Percentiles rank a stretch among this genome's conserved stretches.
Evolutionary conservation across 208 protist species (phyloP).

Genomic region (Tritrichomonas musculus): DNA sequence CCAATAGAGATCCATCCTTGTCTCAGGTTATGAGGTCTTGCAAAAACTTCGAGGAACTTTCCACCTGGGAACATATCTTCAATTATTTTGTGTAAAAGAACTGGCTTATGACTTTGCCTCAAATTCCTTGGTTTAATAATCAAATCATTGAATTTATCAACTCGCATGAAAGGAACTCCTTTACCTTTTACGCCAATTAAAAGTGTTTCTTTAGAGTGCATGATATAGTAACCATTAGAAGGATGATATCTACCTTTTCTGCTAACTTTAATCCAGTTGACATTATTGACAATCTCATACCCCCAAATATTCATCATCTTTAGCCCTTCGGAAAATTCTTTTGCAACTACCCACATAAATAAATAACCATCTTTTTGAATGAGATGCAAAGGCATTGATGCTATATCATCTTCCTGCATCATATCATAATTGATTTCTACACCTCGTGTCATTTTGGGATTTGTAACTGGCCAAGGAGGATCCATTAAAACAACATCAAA

Average conservation of each 20-base stretch:
- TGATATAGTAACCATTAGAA: background rate
- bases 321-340: background rate
- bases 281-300: background rate
- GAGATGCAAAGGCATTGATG: background rate
- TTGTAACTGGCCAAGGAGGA: background rate
- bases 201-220: background rate
- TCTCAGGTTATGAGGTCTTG: background rate
- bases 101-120: slow-evolving; percentile 1
- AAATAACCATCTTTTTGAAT: slow-evolving; percentile 1
- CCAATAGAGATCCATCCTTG: background rate
- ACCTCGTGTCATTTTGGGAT: background rate
- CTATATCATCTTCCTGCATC: background rate
- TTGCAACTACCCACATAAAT: background rate
- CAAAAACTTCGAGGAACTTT: background rate
- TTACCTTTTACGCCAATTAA: slow-evolving; percentile 18
- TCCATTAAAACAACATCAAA: slow-evolving; percentile 33
- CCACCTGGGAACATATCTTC: background rate
- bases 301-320: background rate
- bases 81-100: background rate
- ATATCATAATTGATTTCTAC: background rate
- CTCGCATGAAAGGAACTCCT: background rate
- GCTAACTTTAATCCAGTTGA: background rate
- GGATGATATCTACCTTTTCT: background rate
- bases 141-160: background rate
- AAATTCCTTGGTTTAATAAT: background rate